A percentile compares a stretch with the other conserved stretches of the same genome.
These are phyloP conservation scores for Penicillium vulpinum DNA, from an alignment of 2,329 filamentous ascomycete genomes.

Conservation along the genomic window DNA sequence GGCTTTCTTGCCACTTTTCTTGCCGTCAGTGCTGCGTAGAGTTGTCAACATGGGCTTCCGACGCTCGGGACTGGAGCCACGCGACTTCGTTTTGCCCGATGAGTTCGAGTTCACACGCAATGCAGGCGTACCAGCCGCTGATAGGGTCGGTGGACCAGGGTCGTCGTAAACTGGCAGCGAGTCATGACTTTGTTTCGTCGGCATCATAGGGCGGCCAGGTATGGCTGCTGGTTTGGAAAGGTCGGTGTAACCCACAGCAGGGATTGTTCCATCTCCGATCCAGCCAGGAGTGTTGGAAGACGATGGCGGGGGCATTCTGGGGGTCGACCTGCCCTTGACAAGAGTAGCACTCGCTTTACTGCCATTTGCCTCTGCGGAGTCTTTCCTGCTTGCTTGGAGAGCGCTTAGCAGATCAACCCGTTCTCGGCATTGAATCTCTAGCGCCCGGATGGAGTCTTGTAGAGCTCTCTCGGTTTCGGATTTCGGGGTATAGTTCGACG, in stretches of 20 bases:
- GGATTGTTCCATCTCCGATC: conserved; percentile 80
- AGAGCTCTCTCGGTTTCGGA: conserved; percentile 82
- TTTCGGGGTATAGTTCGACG: conserved; percentile 67
- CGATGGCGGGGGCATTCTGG: conserved; percentile 11
- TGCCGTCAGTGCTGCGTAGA: conserved; percentile 50
- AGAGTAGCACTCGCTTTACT: conserved; percentile 25
- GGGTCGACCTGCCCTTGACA: conserved; percentile 30
- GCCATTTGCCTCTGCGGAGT: conserved; percentile 34
- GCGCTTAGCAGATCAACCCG: conserved; percentile 85
- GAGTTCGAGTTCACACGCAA: conserved; percentile 32
- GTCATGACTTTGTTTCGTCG: conserved; percentile 23
- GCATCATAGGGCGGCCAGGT: conserved; percentile 44
- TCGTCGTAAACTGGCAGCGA: conserved; percentile 19
- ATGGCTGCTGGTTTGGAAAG: conserved; percentile 70
- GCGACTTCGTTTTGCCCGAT: conserved; percentile 47
- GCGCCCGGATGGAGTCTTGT: conserved; percentile 74
- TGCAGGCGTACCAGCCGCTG: conserved; percentile 19
- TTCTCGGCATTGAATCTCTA: conserved; percentile 92
- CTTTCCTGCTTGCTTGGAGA: conserved; percentile 65
- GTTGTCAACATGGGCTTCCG: conserved; percentile 59
- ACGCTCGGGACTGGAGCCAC: conserved; percentile 63
- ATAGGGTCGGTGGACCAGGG: conserved; percentile 7
- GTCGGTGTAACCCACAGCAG: conserved; percentile 75
- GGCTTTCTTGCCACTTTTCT: conserved; percentile 46
- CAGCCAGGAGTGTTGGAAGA: conserved; percentile 52